Base-by-base conservation (phyloP, 2,329 filamentous ascomycete species). In the Cladosporium sp. region DNA sequence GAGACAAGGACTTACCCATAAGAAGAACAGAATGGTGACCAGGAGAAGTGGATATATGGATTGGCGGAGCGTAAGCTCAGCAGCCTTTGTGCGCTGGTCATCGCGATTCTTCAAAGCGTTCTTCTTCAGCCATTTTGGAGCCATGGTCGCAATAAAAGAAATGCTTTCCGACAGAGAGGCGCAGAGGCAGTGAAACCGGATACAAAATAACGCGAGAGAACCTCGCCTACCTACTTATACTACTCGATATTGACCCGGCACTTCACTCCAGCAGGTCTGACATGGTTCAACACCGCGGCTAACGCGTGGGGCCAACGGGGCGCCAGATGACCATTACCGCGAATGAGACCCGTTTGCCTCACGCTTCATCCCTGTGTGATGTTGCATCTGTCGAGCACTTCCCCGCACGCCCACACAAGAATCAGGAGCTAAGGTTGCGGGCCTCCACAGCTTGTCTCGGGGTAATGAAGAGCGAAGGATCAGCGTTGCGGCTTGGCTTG, bases 31-130 rank as follows among this genome's bases (percentile, higher is more conserved):
- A 48, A 85, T 74, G 0, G 83, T 87, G 52, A 90, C 87, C 4
- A 91, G 78, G 56, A 77, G 75, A 45, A 90, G 78, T 3, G 87
- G 88, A 63, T 82, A 81, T 54, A 90, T 77, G 12, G 86, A 90
- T 66, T 88, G 79, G 53, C 84, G 77, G 28, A 89, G 69, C 0
- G 85, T 89, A 61, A 90, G 75, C 70, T 88, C 79, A n/a, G 81
- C 77, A 19, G 81, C 81, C 20, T 73, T 77, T 3, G 81, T 84
- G 55, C 79, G 73, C 65, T 76, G 71, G 57, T 75, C 72, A 60
- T 78, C 75, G 35, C 66, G 70, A 34, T 56, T 58, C 56, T 61
- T 63, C 24, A 68, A 59, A 4, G 58, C 55, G 24, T 63, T 54
- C 55, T 61, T 63, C 51, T 63, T 58, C 28, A 60, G 48, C 56